Evolutionary conservation across 2,329 filamentous ascomycete species (phyloP), one percentile per base, ranked within the genome.

Genomic region (Pestalotiopsis sp.): DNA sequence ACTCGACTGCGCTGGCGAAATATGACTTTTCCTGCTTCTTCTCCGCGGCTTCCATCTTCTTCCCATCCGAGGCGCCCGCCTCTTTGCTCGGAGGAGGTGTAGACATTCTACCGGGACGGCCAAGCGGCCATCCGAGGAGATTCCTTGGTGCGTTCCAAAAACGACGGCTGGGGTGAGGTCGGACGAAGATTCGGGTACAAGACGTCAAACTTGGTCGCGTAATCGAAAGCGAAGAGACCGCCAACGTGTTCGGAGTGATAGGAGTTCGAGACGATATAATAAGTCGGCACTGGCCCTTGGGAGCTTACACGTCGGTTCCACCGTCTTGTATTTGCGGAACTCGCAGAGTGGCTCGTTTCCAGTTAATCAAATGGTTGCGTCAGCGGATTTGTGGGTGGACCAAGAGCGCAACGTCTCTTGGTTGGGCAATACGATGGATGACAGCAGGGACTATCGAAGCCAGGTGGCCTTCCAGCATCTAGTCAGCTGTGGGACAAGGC

Each of bases 1-100:
- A 89, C 69, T 88, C 87, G 48, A 90, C 86, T 39, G 88, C 87
- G 20, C 85, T 88, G 57, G 84, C 85, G 38, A 89, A 77, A 72
- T 89, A 89, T 2, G 86, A 88, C 77, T 84, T 89, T 74, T 89
- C 88, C 40, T 78, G 69, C 77, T 86, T 88, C 77, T 83, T 86
- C 22, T 35, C 56, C 20, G 56, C 22, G 22, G 22, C 26, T 44
- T 85, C 84, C 58, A 72, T 74, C 24, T 70, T 68, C 65, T 74
- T 72, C 48, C 72, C 73, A 66, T 57, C 68, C 22, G 71, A 52
- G 9, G 67, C 57, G 26, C 62, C 64, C 24, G 64, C 39, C 57
- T 71, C 71, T 35, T 72, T 66, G 20, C 64, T 72, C 64, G 61
- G 69, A 44, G 66, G 71, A 55, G 66, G 71, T 58, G 73, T 64